Evolutionary conservation across 352 stramenopile genomes (phyloP).

Genomic region (Blastocystis sp.): DNA sequence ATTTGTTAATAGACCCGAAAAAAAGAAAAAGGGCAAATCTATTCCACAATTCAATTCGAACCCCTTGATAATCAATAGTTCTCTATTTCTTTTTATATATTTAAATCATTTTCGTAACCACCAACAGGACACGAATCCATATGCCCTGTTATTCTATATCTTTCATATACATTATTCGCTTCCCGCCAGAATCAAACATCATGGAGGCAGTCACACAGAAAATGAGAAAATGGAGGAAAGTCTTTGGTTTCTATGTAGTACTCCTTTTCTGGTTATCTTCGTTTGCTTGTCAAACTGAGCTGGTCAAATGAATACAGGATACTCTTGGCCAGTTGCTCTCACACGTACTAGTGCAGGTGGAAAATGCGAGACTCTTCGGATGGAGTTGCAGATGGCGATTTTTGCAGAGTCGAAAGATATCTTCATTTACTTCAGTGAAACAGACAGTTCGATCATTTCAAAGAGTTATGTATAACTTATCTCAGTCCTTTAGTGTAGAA

Average conservation of each 20-base stretch:
- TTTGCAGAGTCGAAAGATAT: not conserved
- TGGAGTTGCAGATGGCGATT: not conserved
- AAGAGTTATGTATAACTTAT: not conserved
- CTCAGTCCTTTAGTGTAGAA: not conserved
- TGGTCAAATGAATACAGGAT: not conserved
- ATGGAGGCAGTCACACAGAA: not conserved
- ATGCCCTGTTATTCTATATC: not conserved
- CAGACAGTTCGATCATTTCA: not conserved
- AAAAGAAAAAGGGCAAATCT: not conserved
- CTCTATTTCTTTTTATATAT: not conserved
- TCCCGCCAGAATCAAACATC: not conserved
- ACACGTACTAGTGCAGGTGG: not conserved
- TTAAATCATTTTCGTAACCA: too few relatives aligned
- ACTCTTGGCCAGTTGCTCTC: not conserved
- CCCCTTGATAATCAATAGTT: not conserved
- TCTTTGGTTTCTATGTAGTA: not conserved
- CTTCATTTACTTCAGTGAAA: conserved; percentile 2
- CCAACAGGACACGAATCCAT: not conserved
- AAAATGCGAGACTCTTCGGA: conserved; percentile 24
- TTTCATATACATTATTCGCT: not conserved
- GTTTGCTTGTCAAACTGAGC: not conserved
- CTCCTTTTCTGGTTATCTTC: not conserved
- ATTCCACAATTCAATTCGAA: not conserved
- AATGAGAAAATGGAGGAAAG: not conserved
- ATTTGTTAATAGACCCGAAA: not conserved